Percentiles rank a stretch among this genome's conserved stretches.
Conservation (phyloP, 192 early-diverging fungal species). For the Bifiguratus adelaidae region DNA sequence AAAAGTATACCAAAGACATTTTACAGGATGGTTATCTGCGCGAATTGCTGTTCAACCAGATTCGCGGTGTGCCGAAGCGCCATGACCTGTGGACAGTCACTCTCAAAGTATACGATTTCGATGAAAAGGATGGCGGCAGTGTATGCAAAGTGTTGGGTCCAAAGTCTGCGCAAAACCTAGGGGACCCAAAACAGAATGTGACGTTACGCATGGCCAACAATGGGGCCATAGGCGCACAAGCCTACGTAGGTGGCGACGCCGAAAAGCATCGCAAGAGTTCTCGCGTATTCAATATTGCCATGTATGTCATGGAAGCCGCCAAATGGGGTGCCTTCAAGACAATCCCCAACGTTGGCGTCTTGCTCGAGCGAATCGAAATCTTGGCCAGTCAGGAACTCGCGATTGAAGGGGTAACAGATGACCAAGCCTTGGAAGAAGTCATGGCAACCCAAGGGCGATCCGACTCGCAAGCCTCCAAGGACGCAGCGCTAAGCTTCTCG, state of each 20-base stretch:
- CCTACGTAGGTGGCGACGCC: conserved; percentile 7
- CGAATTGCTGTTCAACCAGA: conserved; percentile 1
- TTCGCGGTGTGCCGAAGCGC: conserved; percentile 1
- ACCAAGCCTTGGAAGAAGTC: no score
- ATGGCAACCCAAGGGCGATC: no score
- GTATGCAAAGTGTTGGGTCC: not conserved
- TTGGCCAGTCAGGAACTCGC: not conserved
- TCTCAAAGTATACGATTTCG: not conserved
- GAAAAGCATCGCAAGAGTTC: conserved; percentile 1
- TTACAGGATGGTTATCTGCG: conserved; percentile 4
- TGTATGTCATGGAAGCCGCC: conserved; percentile 3
- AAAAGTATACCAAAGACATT: conserved; percentile 3
- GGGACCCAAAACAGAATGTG: not conserved
- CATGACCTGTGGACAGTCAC: conserved; percentile 3
- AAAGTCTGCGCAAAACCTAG: not conserved
- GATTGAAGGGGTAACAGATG: not conserved
- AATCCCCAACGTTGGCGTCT: not conserved
- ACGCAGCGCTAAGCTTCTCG: no score
- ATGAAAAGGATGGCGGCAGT: not conserved
- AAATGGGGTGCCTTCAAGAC: conserved; percentile 7
- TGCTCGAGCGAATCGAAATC: conserved; percentile 3
- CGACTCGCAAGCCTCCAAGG: no score
- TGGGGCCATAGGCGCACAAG: conserved; percentile 6
- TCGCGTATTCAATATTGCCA: conserved; percentile 6
- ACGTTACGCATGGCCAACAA: conserved; percentile 3